These are phyloP conservation scores for Ramularia endophylla DNA, from an alignment of 2,329 filamentous ascomycete genomes.

Conservation along the genomic window DNA sequence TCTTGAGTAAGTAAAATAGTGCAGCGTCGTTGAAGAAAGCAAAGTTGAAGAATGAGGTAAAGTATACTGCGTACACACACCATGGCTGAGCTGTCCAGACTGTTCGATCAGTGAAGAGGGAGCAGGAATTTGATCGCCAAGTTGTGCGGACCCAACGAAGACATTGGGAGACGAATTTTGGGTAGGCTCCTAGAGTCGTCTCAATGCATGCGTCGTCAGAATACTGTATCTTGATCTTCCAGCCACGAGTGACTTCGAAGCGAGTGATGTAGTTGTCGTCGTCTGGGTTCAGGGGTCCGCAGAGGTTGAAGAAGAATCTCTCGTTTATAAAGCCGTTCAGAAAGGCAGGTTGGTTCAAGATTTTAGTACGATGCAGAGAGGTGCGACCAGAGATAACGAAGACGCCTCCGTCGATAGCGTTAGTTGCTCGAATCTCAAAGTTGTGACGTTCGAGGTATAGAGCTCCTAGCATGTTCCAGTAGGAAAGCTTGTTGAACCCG, in stretches of 20 bases:
- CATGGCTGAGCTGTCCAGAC: conserved; percentile 5
- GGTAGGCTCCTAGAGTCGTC: conserved; percentile 6
- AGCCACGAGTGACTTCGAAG: conserved; percentile 5
- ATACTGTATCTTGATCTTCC: conserved; percentile 9
- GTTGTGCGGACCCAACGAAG: conserved; percentile 8
- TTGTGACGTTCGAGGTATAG: conserved; percentile 32
- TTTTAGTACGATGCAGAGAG: conserved; percentile 20
- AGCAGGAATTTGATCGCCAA: conserved; percentile 5
- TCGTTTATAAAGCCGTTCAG: conserved; percentile 6
- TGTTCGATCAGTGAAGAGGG: conserved; percentile 6
- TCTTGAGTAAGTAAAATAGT: conserved; percentile 1
- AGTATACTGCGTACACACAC: conserved; percentile 6
- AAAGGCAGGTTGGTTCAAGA: conserved; percentile 24
- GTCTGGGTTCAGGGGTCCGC: conserved; percentile 7
- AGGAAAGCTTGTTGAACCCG: conserved; percentile 5
- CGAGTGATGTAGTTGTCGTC: conserved; percentile 9
- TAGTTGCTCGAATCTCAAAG: conserved; percentile 29
- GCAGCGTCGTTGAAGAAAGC: conserved; percentile 8
- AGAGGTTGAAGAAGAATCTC: conserved; percentile 7
- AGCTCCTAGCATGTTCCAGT: conserved; percentile 24
- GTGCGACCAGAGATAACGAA: conserved; percentile 32
- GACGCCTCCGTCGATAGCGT: conserved; percentile 29
- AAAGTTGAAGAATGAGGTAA: conserved; percentile 7
- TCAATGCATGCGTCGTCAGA: conserved; percentile 3
- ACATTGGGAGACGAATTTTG: conserved; percentile 5